Evolutionary conservation across 2,329 filamentous ascomycete genomes (phyloP), one percentile per base, ranked within the genome.

Genomic region (Juglanconis sp.): DNA sequence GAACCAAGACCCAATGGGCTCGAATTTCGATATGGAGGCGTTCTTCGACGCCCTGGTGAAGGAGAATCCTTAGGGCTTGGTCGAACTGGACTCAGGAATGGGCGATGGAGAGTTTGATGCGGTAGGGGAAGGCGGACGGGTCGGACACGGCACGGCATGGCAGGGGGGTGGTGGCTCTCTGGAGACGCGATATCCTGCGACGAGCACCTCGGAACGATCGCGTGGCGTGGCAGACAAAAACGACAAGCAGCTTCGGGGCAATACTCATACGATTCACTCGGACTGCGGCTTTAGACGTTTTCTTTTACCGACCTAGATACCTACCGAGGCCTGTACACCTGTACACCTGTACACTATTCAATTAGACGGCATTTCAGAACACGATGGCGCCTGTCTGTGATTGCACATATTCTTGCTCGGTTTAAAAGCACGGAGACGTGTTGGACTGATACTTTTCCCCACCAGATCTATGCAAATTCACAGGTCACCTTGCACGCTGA

Each of bases 21-120:
- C 92, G 72, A 91, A 92, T 72, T 98, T 98, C 80, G 93, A 99
- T 75, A 83, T 98, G 69, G 94, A 98, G 82, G 87, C 90, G 69
- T 91, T 86, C 76, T 78, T 96, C 75, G 84, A 86, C 71, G 81
- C 85, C 69, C 78, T 92, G 69, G 69, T 76, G 66, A 76, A 80
- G 73, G 74, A 82, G 72, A 83, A 76, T 71, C 74, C 80, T 68
- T 84, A 79, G 75, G 47, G 65, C 34, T 24, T 54, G 59, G 63
- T 63, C 54, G 64, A 53, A 49, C 56, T 63, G 65, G 49, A 56
- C 50, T 54, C 59, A 66, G 67, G 68, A 67, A 67, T 66, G 64
- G 63, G 48, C 44, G 47, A 36, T 54, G 32, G 34, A 42, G 30
- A 48, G 44, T 40, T 52, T 31, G 48, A 40, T 57, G 61, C 47